Evolutionary conservation across 345 rosid species (phyloP).

Genomic region (Luvunga scandens): DNA sequence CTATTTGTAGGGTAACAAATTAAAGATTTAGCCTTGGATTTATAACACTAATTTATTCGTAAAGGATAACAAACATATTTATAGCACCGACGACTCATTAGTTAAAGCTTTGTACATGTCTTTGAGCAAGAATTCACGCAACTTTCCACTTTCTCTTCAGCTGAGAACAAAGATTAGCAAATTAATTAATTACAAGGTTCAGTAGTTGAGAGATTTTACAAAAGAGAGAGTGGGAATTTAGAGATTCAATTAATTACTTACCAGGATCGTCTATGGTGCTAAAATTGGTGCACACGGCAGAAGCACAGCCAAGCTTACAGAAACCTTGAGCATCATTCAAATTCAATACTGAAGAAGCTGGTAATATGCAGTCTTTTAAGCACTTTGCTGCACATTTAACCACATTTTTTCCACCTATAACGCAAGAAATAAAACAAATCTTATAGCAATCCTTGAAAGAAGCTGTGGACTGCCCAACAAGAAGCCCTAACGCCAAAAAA

Average conservation of each 20-base stretch:
- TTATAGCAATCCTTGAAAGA: constrained; percentile 21
- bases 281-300: constrained; percentile 25
- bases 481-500: constrained; percentile 21
- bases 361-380: constrained; percentile 26
- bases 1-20: no score
- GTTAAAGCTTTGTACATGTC: not conserved
- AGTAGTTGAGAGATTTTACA: not conserved
- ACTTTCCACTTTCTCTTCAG: constrained; percentile 31
- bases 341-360: not conserved
- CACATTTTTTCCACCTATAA: constrained; percentile 7
- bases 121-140: constrained; percentile 40
- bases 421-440: constrained; percentile 19
- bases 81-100: no score
- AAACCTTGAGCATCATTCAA: not conserved
- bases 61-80: no score
- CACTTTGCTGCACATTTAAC: constrained; percentile 6
- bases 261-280: constrained; percentile 29
- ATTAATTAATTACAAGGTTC: not conserved
- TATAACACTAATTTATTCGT: no score
- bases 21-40: no score
- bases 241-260: not conserved
- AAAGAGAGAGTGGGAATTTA: not conserved
- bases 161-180: constrained; percentile 17
- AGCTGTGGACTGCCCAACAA: no score
- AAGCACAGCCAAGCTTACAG: constrained; percentile 39